These are phyloP conservation scores for Kalanchoe fedtschenkoi DNA, from an alignment of 164 flowering plant species.

Conservation along the genomic window DNA sequence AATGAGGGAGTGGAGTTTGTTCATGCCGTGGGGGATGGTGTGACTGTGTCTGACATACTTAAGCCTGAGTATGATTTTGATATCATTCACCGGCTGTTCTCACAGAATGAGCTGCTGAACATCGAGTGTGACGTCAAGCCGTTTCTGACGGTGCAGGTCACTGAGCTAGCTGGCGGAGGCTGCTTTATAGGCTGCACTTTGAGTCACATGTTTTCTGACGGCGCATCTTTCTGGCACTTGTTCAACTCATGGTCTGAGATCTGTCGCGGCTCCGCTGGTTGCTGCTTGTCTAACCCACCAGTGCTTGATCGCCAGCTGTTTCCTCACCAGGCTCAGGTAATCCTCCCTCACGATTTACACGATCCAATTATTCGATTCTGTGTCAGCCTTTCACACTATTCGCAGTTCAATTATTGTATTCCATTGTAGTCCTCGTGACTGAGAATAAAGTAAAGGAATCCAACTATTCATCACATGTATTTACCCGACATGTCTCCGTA, in stretches of 20 bases:
- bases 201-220: slow-evolving; percentile 31
- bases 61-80: slow-evolving; percentile 16
- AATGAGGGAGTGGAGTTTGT: slow-evolving; percentile 31
- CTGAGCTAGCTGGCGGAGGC: slow-evolving; percentile 35
- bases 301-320: background rate
- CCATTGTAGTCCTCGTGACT: no score
- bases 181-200: slow-evolving; percentile 27
- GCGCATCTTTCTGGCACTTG: slow-evolving; percentile 35
- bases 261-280: slow-evolving; percentile 11
- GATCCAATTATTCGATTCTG: no score
- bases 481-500: no score
- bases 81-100: slow-evolving; percentile 25
- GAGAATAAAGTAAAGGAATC: no score
- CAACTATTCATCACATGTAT: no score
- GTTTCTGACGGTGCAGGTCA: slow-evolving; percentile 29
- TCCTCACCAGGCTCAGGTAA: background rate
- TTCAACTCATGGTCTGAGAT: slow-evolving; percentile 42
- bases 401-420: no score
- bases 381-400: no score
- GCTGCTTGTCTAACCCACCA: background rate
- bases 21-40: slow-evolving; percentile 24
- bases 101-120: slow-evolving; percentile 14
- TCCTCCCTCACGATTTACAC: no score
- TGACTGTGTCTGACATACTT: slow-evolving; percentile 24
- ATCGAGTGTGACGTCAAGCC: slow-evolving; percentile 20